Percentiles rank a stretch among this genome's conserved stretches.
phyloP scores from a whole-genome alignment of 2,329 filamentous ascomycete species.

The Spiromastix sp. region DNA sequence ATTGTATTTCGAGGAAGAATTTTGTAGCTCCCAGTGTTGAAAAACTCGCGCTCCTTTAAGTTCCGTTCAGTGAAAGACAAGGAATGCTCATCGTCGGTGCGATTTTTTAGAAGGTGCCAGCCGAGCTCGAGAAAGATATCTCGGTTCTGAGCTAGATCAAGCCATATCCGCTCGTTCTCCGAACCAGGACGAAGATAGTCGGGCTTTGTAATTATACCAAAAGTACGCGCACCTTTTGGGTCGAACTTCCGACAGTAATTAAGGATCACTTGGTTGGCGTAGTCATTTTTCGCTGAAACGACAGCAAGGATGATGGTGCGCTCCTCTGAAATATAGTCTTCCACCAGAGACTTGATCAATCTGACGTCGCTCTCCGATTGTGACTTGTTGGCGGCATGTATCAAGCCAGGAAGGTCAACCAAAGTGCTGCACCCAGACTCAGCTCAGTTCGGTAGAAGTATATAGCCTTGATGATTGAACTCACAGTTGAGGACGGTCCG shows the following conservation, averaged over 20 bases:
- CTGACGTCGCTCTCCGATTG: constrained; percentile 26
- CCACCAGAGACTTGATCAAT: constrained; percentile 30
- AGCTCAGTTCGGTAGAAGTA: neutral
- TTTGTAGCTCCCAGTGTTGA: constrained; percentile 2
- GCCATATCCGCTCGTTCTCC: constrained; percentile 1
- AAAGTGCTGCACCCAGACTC: constrained; percentile 20
- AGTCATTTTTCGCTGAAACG: constrained; percentile 34
- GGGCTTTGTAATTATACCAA: constrained; percentile 48
- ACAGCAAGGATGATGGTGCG: constrained; percentile 35
- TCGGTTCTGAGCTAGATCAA: constrained; percentile 7
- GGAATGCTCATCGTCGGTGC: constrained; percentile 1
- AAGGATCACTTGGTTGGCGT: constrained; percentile 38
- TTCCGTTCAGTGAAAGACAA: constrained; percentile 5
- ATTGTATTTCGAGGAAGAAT: neutral
- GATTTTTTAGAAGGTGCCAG: constrained; percentile 7
- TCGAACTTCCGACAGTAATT: constrained; percentile 29
- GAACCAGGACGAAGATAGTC: constrained; percentile 31
- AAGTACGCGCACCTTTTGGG: constrained; percentile 26
- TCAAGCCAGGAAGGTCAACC: constrained; percentile 37
- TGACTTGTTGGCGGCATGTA: constrained; percentile 21
- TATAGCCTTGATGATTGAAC: neutral
- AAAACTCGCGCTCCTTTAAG: constrained; percentile 3
- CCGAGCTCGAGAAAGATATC: constrained; percentile 6
- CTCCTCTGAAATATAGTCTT: constrained; percentile 28
- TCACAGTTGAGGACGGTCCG: constrained; percentile 24